A percentile compares a stretch with the other conserved stretches of the same genome.
Conservation (phyloP, 192 early-diverging fungal species). For the Coemansia sp. region DNA sequence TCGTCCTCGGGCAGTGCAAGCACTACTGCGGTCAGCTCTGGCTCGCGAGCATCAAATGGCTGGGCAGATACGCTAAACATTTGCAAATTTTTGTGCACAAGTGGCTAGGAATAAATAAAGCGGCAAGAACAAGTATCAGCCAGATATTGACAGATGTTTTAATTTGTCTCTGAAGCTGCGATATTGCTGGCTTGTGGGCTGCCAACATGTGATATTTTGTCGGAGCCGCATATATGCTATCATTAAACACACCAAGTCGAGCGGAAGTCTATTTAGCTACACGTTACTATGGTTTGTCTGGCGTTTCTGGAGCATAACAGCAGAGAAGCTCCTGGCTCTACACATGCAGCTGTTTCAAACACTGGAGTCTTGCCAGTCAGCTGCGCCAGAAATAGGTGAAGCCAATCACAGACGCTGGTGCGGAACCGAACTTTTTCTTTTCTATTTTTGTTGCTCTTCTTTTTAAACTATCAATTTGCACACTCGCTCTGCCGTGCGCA, state of each 20-base stretch:
- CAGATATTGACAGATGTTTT: background rate
- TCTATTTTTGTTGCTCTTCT: background rate
- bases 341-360: too few species aligned
- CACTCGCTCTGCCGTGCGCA: background rate
- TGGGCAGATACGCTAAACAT: slow-evolving; percentile 36
- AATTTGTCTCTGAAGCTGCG: background rate
- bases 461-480: background rate
- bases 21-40: slow-evolving; percentile 49
- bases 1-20: slow-evolving; percentile 41
- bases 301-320: too few species aligned
- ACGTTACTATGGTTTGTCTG: too few species aligned
- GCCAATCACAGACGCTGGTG: background rate
- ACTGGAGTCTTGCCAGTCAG: too few species aligned
- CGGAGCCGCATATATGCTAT: too few species aligned
- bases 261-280: too few species aligned
- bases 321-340: too few species aligned
- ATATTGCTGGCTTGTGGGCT: background rate
- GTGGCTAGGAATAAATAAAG: background rate
- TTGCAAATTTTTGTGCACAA: background rate
- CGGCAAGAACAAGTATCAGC: background rate
- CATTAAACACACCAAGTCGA: too few species aligned
- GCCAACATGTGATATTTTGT: background rate
- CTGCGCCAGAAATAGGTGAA: background rate
- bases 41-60: slow-evolving; percentile 32
- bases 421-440: background rate